These are phyloP conservation scores for Komagataella populi DNA, from an alignment of 805 yeast species.

Conservation along the genomic window DNA sequence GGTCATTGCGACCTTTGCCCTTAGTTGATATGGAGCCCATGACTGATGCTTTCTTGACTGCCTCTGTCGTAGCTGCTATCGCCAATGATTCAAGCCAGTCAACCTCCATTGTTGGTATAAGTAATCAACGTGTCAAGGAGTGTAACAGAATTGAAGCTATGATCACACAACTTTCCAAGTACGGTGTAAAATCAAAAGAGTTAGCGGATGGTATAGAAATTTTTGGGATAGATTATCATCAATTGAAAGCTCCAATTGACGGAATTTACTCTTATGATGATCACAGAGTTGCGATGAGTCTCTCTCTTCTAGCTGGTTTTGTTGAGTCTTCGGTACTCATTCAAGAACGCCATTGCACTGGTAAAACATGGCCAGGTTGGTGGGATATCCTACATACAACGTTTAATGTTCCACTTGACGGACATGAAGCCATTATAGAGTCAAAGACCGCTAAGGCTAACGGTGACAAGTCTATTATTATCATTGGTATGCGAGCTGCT, in stretches of 20 bases:
- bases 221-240: conserved; percentile 44
- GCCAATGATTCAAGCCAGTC: conserved; percentile 43
- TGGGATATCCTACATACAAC: conserved; percentile 81
- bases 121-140: conserved; percentile 95
- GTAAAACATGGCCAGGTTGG: conserved; percentile 99
- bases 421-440: conserved; percentile 35
- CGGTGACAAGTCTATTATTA: conserved; percentile 46
- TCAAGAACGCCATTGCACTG: conserved; percentile 83
- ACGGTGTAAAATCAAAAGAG: conserved; percentile 78
- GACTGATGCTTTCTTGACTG: conserved; percentile 98
- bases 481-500: conserved; percentile 97
- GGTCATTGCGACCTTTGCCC: conserved; percentile 53
- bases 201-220: conserved; percentile 88
- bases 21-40: conserved; percentile 96
- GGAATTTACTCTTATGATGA: conserved; percentile 82
- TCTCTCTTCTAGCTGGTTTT: conserved; percentile 76
- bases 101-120: conserved; percentile 87
- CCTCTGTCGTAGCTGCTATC: conserved; percentile 93
- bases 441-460: conserved; percentile 14
- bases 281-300: conserved; percentile 97
- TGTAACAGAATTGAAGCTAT: conserved; percentile 94
- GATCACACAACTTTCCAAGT: conserved; percentile 78
- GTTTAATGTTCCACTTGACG: conserved; percentile 55
- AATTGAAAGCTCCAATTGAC: conserved; percentile 43
- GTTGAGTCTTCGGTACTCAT: conserved; percentile 46